Evolutionary conservation across 768 basidiomycete species (phyloP).

Genomic region (Phallus indusiatus): DNA sequence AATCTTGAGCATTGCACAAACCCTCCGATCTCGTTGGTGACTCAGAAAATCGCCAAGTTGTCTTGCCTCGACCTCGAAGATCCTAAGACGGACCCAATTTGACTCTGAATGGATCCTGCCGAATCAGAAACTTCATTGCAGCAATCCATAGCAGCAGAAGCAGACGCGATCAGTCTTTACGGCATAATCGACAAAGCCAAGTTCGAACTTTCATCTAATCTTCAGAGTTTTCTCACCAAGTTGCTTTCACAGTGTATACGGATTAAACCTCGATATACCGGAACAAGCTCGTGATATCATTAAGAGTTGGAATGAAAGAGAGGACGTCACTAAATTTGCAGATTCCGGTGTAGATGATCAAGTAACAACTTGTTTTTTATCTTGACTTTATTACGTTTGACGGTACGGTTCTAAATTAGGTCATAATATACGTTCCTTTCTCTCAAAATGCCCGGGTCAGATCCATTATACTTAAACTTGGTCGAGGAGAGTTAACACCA

Average conservation of each 20-base stretch:
- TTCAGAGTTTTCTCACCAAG: conserved; percentile 6
- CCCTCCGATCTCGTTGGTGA: too few species aligned
- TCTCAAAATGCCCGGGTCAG: conserved; percentile 65
- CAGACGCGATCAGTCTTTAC: conserved; percentile 47
- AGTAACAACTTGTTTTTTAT: conserved; percentile 32
- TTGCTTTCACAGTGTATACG: conserved; percentile 53
- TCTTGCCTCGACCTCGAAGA: too few species aligned
- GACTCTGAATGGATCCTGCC: background rate
- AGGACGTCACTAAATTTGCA: conserved; percentile 52
- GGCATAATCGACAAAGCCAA: conserved; percentile 55
- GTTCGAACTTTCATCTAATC: conserved; percentile 27
- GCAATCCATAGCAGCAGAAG: conserved; percentile 33
- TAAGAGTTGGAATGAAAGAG: conserved; percentile 75
- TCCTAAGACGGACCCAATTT: too few species aligned
- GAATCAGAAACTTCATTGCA: background rate
- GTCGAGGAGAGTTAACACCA: conserved; percentile 70
- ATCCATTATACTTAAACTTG: conserved; percentile 66
- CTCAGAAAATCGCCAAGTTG: too few species aligned
- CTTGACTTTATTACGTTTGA: background rate
- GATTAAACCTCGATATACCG: conserved; percentile 70
- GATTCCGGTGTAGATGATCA: conserved; percentile 84
- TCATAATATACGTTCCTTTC: conserved; percentile 78
- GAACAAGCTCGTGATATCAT: conserved; percentile 70
- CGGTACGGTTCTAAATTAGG: conserved; percentile 31
- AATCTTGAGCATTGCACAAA: too few species aligned